A percentile compares a stretch with the other conserved stretches of the same genome.
Evolutionary conservation across 1,284 basidiomycete species (phyloP).

Genomic region (Golubevia sp.): DNA sequence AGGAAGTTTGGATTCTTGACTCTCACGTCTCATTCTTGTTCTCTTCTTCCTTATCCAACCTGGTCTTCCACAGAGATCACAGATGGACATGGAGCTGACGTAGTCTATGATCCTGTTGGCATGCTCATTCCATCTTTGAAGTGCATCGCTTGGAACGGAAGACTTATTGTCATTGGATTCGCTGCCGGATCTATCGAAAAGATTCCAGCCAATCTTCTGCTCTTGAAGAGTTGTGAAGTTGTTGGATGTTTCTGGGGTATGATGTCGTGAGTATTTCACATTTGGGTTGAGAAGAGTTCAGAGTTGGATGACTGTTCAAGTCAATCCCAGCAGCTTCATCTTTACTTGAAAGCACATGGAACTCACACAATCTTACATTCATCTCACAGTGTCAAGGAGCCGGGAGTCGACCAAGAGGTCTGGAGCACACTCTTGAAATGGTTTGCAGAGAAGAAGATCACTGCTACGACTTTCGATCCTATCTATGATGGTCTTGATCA

Average conservation of each 20-base stretch:
- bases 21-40: conserved; percentile 1
- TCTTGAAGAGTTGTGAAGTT: conserved; percentile 83
- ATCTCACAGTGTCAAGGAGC: too few relatives aligned
- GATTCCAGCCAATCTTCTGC: conserved; percentile 73
- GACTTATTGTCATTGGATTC: conserved; percentile 82
- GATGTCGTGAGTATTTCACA: too few relatives aligned
- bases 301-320: too few relatives aligned
- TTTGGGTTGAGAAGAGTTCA: too few relatives aligned
- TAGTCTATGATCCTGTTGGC: conserved; percentile 63
- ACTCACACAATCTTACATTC: too few relatives aligned
- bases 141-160: conserved; percentile 91
- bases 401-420: conserved; percentile 36
- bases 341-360: too few relatives aligned
- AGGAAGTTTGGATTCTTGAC: background rate
- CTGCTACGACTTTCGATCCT: conserved; percentile 36
- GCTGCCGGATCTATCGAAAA: conserved; percentile 51
- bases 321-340: too few relatives aligned
- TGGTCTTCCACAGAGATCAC: conserved; percentile 29
- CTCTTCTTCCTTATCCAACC: background rate
- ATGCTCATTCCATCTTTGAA: conserved; percentile 69
- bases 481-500: conserved; percentile 46
- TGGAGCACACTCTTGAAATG: conserved; percentile 42
- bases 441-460: conserved; percentile 29
- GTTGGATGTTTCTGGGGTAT: conserved; percentile 87
- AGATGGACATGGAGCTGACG: conserved; percentile 64